phyloP scores from a whole-genome alignment of 148 eudicot genomes.

The Persicaria maculosa region DNA sequence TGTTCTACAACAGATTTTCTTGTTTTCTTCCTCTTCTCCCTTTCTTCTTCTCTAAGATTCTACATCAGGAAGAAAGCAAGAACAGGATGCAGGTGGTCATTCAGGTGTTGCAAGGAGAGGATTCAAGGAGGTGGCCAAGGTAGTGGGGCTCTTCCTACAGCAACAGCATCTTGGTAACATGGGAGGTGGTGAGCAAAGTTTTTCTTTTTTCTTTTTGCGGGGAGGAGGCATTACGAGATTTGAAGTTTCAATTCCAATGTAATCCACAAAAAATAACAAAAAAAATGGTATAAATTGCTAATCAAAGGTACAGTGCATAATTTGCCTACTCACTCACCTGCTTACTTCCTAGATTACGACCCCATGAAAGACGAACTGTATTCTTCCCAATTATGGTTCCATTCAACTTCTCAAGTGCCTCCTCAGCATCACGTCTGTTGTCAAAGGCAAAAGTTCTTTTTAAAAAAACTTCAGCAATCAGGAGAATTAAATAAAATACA shows the following conservation, averaged over 20 bases:
- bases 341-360: conserved; percentile 6
- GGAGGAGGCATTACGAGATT: neutral
- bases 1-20: neutral
- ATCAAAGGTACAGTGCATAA: neutral
- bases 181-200: neutral
- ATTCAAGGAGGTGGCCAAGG: neutral
- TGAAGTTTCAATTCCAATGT: neutral
- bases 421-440: conserved; percentile 11
- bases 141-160: neutral
- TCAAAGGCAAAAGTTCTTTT: neutral
- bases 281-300: neutral
- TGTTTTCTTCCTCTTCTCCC: neutral
- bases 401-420: conserved; percentile 14
- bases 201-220: neutral
- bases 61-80: neutral
- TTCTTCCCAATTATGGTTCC: conserved; percentile 13
- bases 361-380: conserved; percentile 16
- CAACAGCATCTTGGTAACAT: too few species aligned
- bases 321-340: conserved; percentile 5
- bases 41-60: neutral
- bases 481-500: neutral
- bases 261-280: too few species aligned
- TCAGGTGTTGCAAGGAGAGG: conserved; percentile 6
- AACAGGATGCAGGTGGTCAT: neutral
- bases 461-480: too few species aligned